These are phyloP conservation scores for Calocybe cyanea DNA, from an alignment of 768 basidiomycete genomes.

Conservation along the genomic window DNA sequence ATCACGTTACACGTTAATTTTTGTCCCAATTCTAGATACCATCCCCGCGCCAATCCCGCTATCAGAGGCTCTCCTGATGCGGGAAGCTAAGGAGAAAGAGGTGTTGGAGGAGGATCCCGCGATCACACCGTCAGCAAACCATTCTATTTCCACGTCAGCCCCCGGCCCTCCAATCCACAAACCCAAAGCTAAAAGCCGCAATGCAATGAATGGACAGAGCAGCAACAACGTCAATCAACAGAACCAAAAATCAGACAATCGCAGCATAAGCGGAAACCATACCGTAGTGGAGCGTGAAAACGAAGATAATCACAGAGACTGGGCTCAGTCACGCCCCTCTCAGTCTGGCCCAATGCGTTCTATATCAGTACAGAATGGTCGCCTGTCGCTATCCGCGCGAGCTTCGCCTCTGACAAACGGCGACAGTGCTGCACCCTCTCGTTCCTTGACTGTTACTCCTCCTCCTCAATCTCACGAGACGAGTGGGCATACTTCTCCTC, in stretches of 20 bases:
- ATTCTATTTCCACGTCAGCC: slow-evolving; percentile 19
- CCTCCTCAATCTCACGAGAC: slow-evolving; percentile 19
- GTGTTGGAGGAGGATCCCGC: slow-evolving; percentile 60
- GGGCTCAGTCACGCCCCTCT: slow-evolving; percentile 14
- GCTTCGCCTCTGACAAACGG: slow-evolving; percentile 23
- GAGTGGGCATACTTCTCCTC: slow-evolving; percentile 13
- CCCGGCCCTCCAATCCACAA: slow-evolving; percentile 18
- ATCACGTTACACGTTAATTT: background rate
- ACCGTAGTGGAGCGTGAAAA: slow-evolving; percentile 1
- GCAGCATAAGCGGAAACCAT: slow-evolving; percentile 3
- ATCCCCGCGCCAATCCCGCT: slow-evolving; percentile 62
- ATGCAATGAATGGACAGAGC: slow-evolving; percentile 31
- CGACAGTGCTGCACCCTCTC: slow-evolving; percentile 15
- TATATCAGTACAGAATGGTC: slow-evolving; percentile 13
- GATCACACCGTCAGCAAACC: slow-evolving; percentile 18
- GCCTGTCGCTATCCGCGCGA: slow-evolving; percentile 18
- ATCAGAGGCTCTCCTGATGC: slow-evolving; percentile 53
- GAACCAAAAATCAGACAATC: slow-evolving; percentile 11
- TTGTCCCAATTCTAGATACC: slow-evolving; percentile 43
- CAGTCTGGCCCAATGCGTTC: slow-evolving; percentile 11
- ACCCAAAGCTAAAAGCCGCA: slow-evolving; percentile 36
- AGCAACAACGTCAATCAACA: slow-evolving; percentile 11
- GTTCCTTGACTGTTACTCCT: slow-evolving; percentile 21
- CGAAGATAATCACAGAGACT: slow-evolving; percentile 12
- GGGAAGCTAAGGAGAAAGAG: slow-evolving; percentile 49